Percentiles rank a stretch among this genome's conserved stretches.
Conservation (phyloP, 73 alveolate genomes). For the Blepharisma stoltei region DNA sequence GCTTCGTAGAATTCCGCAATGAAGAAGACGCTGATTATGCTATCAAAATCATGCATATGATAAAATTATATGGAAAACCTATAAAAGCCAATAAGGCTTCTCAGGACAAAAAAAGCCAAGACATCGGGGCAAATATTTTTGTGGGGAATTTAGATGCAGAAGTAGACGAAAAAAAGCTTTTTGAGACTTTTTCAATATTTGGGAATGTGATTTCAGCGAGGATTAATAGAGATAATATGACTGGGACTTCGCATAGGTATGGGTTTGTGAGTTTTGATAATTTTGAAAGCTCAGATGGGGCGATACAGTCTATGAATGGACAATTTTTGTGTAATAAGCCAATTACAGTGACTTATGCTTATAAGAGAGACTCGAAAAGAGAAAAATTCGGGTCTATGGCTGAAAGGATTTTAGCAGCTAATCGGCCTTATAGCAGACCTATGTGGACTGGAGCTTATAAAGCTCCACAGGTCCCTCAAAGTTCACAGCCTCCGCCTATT, state of each 20-base stretch:
- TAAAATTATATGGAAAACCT: constrained; percentile 96
- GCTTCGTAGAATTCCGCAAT: constrained; percentile 48
- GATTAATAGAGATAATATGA: constrained; percentile 17
- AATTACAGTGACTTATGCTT: constrained; percentile 94
- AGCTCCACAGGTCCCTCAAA: background rate
- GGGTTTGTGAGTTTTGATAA: constrained; percentile 95
- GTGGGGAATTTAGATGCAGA: constrained; percentile 98
- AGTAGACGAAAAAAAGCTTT: constrained; percentile 97
- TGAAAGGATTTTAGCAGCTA: constrained; percentile 78
- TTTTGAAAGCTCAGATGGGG: constrained; percentile 82
- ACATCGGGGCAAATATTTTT: constrained; percentile 99
- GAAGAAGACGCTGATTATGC: constrained; percentile 99
- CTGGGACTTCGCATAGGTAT: constrained; percentile 82
- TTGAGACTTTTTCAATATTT: constrained; percentile 96
- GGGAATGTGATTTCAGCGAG: constrained; percentile 64
- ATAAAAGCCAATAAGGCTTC: constrained; percentile 97
- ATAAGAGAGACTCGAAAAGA: constrained; percentile 85
- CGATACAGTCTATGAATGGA: constrained; percentile 93
- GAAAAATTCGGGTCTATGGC: constrained; percentile 88
- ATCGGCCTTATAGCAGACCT: constrained; percentile 13
- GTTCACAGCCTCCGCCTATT: background rate
- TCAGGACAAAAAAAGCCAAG: constrained; percentile 95
- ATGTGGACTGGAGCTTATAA: constrained; percentile 13
- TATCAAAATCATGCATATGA: constrained; percentile 99
- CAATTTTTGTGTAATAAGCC: constrained; percentile 86